phyloP scores from a whole-genome alignment of 2,329 filamentous ascomycete species.

The Apiospora saccharicola region DNA sequence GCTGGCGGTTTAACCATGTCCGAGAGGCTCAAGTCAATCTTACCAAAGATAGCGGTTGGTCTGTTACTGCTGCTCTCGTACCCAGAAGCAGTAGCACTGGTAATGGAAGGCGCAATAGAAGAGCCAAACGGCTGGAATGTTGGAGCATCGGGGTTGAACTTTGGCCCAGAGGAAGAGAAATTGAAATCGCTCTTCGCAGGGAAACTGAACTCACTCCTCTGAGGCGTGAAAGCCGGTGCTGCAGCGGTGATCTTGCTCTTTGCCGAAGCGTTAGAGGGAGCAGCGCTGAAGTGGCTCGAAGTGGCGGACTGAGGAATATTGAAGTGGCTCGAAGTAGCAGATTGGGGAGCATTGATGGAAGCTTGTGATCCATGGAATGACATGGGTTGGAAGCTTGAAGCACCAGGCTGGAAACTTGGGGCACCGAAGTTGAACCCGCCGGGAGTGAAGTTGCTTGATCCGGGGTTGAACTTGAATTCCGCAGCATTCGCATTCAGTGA shows the following conservation, averaged over 20 bases:
- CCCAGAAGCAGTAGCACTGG: conserved; percentile 53
- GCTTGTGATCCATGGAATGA: conserved; percentile 49
- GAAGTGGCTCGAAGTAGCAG: conserved; percentile 28
- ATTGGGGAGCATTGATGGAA: conserved; percentile 33
- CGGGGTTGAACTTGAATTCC: conserved; percentile 81
- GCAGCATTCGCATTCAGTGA: conserved; percentile 89
- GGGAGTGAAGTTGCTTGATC: conserved; percentile 56
- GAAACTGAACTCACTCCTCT: conserved; percentile 57
- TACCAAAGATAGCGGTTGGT: conserved; percentile 69
- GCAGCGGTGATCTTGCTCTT: conserved; percentile 69
- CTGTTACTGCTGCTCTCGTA: conserved; percentile 51
- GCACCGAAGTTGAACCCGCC: conserved; percentile 59
- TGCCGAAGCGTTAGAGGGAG: conserved; percentile 47
- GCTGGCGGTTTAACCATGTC: conserved; percentile 70
- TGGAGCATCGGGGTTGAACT: conserved; percentile 79
- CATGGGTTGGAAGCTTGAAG: conserved; percentile 54
- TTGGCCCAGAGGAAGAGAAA: conserved; percentile 71
- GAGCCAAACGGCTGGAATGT: conserved; percentile 71
- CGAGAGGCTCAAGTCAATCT: conserved; percentile 68
- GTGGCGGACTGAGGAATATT: conserved; percentile 44
- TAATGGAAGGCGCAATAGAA: conserved; percentile 55
- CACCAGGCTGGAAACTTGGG: conserved; percentile 37
- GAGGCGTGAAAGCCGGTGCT: conserved; percentile 76
- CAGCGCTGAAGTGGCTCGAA: conserved; percentile 49
- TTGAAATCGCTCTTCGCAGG: conserved; percentile 66